Evolutionary conservation across 805 yeast genomes (phyloP).

Genomic region (Monosporozyma unispora): DNA sequence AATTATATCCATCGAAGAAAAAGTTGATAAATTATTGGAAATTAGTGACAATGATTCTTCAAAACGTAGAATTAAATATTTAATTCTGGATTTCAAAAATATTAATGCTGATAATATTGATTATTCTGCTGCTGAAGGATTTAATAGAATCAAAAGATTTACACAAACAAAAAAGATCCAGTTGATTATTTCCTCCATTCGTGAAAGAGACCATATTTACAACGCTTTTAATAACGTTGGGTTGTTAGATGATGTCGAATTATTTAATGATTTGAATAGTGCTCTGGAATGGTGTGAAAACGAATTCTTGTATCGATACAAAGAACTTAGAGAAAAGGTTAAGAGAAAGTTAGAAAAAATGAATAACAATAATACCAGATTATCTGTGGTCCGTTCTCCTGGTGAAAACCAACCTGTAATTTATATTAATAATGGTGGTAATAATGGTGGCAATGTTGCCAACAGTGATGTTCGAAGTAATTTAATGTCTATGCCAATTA

Average conservation of each 20-base stretch:
- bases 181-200: constrained; percentile 70
- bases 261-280: constrained; percentile 72
- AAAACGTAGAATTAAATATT: constrained; percentile 60
- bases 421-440: not conserved
- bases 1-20: constrained; percentile 79
- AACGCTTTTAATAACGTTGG: constrained; percentile 78
- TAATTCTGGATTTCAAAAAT: constrained; percentile 76
- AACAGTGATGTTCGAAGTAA: not conserved
- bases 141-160: constrained; percentile 75
- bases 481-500: constrained; percentile 17
- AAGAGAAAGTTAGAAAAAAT: constrained; percentile 6
- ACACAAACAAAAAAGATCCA: constrained; percentile 59
- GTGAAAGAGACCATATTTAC: constrained; percentile 55
- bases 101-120: constrained; percentile 67
- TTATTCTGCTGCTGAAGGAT: constrained; percentile 93
- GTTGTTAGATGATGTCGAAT: constrained; percentile 48
- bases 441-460: not conserved
- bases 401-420: not conserved
- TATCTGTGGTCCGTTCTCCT: not conserved
- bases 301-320: constrained; percentile 49
- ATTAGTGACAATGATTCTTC: constrained; percentile 31
- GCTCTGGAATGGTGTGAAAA: constrained; percentile 98
- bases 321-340: constrained; percentile 26
- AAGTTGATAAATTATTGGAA: constrained; percentile 58
- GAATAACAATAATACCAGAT: not conserved